Percentiles rank a stretch among this genome's conserved stretches.
Evolutionary conservation across 805 yeast genomes (phyloP).

Genomic region (Sugiyamaella chiloensis): DNA sequence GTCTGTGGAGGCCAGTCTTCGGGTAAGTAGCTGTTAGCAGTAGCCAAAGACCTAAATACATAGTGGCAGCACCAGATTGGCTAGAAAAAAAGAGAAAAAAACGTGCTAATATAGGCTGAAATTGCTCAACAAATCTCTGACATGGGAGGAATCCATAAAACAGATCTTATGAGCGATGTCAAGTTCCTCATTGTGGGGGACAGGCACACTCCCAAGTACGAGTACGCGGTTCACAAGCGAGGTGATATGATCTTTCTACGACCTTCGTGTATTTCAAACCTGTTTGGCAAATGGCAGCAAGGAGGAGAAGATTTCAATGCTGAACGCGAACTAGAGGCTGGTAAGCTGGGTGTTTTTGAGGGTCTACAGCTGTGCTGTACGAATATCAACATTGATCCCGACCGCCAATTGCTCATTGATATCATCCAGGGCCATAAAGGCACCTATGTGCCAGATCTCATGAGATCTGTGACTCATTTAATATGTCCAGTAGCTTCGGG

Average conservation of each 20-base stretch:
- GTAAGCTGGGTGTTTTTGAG: conserved; percentile 29
- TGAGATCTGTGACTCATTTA: conserved; percentile 29
- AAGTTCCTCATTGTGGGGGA: conserved; percentile 52
- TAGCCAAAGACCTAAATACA: neutral
- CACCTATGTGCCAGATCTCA: conserved; percentile 27
- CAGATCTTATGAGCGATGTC: conserved; percentile 51
- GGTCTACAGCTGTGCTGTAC: conserved; percentile 39
- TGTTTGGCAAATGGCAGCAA: conserved; percentile 50
- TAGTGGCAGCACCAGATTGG: too few species aligned
- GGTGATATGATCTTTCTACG: conserved; percentile 56
- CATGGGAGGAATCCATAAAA: conserved; percentile 48
- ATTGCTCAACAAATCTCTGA: conserved; percentile 38
- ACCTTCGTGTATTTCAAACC: conserved; percentile 42
- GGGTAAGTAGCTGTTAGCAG: conserved; percentile 13
- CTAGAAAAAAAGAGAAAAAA: too few species aligned
- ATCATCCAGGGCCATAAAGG: conserved; percentile 37
- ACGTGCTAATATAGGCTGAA: conserved; percentile 16
- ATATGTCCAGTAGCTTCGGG: conserved; percentile 33
- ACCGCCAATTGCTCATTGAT: conserved; percentile 25
- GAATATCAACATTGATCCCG: conserved; percentile 31
- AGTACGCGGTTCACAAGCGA: conserved; percentile 41
- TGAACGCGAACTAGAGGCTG: conserved; percentile 24
- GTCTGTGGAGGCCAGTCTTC: conserved; percentile 17
- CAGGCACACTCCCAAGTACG: conserved; percentile 51
- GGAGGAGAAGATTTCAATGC: conserved; percentile 43